Conservation (phyloP, 495 filamentous ascomycete genomes). For the Glarea lozoyensis region DNA sequence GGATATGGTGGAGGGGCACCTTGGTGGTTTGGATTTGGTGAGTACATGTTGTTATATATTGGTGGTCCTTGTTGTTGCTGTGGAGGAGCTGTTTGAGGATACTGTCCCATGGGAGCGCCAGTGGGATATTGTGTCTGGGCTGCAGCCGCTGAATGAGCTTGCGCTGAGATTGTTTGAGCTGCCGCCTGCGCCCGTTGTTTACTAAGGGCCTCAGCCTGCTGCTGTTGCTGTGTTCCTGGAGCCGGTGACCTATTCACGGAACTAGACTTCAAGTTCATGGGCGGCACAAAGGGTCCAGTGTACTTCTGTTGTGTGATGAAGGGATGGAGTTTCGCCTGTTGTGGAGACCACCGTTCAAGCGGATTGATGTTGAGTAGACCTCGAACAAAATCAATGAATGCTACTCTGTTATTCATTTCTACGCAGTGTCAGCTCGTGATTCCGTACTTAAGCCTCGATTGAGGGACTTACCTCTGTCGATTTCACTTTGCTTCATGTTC, state of each 20-base stretch:
- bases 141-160: slow-evolving; percentile 25
- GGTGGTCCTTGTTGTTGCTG: slow-evolving; percentile 49
- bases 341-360: slow-evolving; percentile 93
- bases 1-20: slow-evolving; percentile 82
- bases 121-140: slow-evolving; percentile 12
- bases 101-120: slow-evolving; percentile 28
- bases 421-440: background rate
- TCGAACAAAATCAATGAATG: slow-evolving; percentile 99
- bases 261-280: slow-evolving; percentile 87
- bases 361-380: slow-evolving; percentile 92
- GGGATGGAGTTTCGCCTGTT: slow-evolving; percentile 93
- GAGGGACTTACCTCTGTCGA: slow-evolving; percentile 83
- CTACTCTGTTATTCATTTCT: slow-evolving; percentile 97
- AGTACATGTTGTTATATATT: slow-evolving; percentile 73
- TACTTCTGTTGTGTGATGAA: slow-evolving; percentile 99
- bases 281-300: slow-evolving; percentile 92
- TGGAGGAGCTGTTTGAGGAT: slow-evolving; percentile 31
- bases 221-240: slow-evolving; percentile 94
- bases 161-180: slow-evolving; percentile 36
- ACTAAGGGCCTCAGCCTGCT: slow-evolving; percentile 83
- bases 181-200: slow-evolving; percentile 70
- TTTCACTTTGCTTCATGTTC: slow-evolving; percentile 97
- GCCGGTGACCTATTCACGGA: slow-evolving; percentile 78
- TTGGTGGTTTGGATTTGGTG: slow-evolving; percentile 49
- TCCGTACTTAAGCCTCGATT: background rate